A percentile compares a stretch with the other conserved stretches of the same genome.
Conservation (phyloP, 768 basidiomycete species). For the Fomitopsis pulvina region DNA sequence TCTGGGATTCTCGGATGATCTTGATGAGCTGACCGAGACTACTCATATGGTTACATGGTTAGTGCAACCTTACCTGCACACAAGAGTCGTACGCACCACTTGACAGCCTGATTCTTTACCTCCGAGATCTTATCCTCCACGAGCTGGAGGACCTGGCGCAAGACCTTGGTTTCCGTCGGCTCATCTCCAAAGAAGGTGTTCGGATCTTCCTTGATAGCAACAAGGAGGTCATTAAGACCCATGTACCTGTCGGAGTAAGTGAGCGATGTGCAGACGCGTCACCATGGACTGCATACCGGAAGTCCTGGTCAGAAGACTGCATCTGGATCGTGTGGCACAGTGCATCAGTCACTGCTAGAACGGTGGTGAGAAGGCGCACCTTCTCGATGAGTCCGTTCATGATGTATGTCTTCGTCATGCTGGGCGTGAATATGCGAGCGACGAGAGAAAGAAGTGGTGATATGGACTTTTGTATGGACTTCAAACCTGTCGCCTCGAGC, state of each 20-base stretch:
- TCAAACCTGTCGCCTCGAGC: too few species aligned
- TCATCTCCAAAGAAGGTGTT: constrained; percentile 80
- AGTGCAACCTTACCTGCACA: not conserved
- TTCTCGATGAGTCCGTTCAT: constrained; percentile 85
- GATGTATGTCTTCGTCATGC: constrained; percentile 79
- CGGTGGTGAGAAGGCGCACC: constrained; percentile 30
- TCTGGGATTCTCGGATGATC: constrained; percentile 74
- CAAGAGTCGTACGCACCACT: constrained; percentile 56
- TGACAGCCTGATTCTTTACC: constrained; percentile 96
- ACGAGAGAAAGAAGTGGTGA: not conserved
- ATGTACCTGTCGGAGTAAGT: constrained; percentile 61
- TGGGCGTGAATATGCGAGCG: constrained; percentile 3
- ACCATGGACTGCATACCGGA: constrained; percentile 45
- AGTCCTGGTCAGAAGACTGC: constrained; percentile 89
- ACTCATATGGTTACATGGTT: not conserved
- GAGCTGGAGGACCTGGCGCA: constrained; percentile 76
- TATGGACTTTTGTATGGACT: too few species aligned
- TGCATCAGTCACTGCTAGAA: constrained; percentile 1
- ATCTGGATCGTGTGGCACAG: constrained; percentile 41
- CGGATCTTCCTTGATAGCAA: constrained; percentile 78
- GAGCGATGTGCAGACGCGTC: constrained; percentile 10
- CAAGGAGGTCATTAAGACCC: constrained; percentile 92
- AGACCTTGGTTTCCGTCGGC: constrained; percentile 73
- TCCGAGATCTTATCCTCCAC: constrained; percentile 96
- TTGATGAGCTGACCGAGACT: constrained; percentile 90